Evolutionary conservation across 1,139 yeast genomes (phyloP), one percentile per base, ranked within the genome.

Genomic region (Wickerhamiella pararugosa): DNA sequence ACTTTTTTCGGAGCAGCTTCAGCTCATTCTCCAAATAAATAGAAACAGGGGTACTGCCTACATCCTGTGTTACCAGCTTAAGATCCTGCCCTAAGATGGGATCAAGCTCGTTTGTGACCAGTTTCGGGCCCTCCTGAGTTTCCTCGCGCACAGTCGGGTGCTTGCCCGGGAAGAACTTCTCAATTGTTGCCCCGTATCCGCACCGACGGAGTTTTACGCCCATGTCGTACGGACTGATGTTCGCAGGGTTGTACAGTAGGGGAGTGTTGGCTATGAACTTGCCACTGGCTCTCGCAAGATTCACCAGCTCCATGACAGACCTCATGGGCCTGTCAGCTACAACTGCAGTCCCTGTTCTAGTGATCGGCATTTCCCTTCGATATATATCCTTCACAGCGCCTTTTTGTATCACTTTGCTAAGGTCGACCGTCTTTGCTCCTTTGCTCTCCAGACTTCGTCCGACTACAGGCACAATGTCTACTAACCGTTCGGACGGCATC

Each of bases 151-250:
- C 39, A 7, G 5, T 7, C 8, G 11, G 29, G 9, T 6, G 7
- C 25, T 6, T 10, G 15, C 38, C 38, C 8, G 25, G 15, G 7
- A 25, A 40, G 31, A 30, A 31, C 7, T 27, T 32, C 6, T 25
- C 28, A 29, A 45, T 37, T 1, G 39, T 25, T 7, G 37, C 15
- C 7, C 47, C 47, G 27, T 45, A 45, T 1, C 45, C 33, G 5
- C 41, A 41, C 6, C 44, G 40, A 11, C 47, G 44, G 9, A 45
- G 36, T 10, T 40, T 46, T 4, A 29, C 27, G 1, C 46, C 47
- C 1, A 39, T 35, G 6, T 37, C 41, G 25, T 37, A 37, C 1
- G 47, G 47, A 15, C 26, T 25, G 3, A 30, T 11, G 2, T 28
- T 31, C 2, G 21, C 36, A 4, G 37, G 35, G 2, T 34, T 32